A percentile compares a stretch with the other conserved stretches of the same genome.
Evolutionary conservation across 2,329 filamentous ascomycete species (phyloP).

Genomic region (Ophiostoma triangulosporum): DNA sequence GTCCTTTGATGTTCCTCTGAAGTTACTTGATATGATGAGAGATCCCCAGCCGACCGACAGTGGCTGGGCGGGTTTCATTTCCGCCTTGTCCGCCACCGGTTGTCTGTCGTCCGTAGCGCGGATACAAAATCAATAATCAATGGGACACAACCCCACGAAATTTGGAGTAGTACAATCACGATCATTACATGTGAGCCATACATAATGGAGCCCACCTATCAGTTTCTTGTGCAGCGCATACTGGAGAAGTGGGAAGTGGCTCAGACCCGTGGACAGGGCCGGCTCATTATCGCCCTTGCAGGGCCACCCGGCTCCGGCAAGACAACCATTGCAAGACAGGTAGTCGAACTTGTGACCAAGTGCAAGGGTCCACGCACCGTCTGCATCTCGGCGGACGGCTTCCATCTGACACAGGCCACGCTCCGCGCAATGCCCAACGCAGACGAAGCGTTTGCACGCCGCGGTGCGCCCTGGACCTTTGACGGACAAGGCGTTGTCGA

Average conservation of each 20-base stretch:
- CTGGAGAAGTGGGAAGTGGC: background rate
- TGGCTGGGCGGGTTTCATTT: background rate
- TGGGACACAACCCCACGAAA: background rate
- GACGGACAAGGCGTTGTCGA: conserved; percentile 16
- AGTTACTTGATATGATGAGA: too few species aligned
- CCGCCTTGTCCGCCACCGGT: background rate
- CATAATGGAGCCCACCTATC: background rate
- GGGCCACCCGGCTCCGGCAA: conserved; percentile 17
- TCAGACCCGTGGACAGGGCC: background rate
- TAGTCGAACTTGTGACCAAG: conserved; percentile 9
- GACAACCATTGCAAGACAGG: conserved; percentile 15
- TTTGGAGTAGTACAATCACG: background rate
- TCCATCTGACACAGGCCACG: background rate
- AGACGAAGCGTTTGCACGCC: conserved; percentile 19
- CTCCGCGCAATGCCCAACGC: conserved; percentile 18
- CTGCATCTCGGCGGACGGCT: background rate
- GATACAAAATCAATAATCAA: background rate
- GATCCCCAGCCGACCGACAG: too few species aligned
- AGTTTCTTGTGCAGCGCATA: conserved; percentile 14
- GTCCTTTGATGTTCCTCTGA: too few species aligned
- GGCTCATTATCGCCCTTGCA: conserved; percentile 15
- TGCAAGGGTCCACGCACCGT: conserved; percentile 14
- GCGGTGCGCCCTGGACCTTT: conserved; percentile 24
- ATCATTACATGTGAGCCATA: too few species aligned
- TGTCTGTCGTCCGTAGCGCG: background rate